A percentile compares a stretch with the other conserved stretches of the same genome.
Evolutionary conservation across 371 early-diverging fungal species (phyloP).

Genomic region (Rhizopus microsporus): DNA sequence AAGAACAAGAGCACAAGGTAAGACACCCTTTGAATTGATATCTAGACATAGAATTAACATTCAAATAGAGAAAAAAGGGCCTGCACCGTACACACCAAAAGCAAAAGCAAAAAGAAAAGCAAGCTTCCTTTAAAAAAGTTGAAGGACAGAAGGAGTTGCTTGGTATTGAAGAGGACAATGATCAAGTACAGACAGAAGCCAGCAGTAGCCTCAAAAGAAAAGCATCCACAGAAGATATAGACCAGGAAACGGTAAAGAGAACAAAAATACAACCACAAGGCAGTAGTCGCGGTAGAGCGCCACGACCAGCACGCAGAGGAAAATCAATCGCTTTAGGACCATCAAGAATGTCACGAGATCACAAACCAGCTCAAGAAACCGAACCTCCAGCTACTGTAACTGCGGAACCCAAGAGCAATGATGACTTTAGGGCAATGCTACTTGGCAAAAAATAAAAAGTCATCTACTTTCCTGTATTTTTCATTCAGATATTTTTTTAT

Average conservation of each 20-base stretch:
- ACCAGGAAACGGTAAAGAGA: constrained; percentile 8
- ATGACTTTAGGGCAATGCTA: constrained; percentile 46
- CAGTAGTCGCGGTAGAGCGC: not conserved
- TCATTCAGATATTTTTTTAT: too few relatives aligned
- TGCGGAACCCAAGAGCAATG: constrained; percentile 25
- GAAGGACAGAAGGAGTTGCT: not conserved
- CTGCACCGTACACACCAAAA: constrained; percentile 28
- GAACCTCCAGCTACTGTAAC: not conserved
- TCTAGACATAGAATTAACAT: constrained; percentile 2
- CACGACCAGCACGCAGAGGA: constrained; percentile 9
- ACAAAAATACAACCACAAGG: constrained; percentile 1
- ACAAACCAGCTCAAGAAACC: not conserved
- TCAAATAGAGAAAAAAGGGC: constrained; percentile 31
- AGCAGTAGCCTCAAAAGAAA: constrained; percentile 17
- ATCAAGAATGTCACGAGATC: not conserved
- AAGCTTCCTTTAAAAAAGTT: not conserved
- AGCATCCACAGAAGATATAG: constrained; percentile 1
- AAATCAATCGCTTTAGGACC: constrained; percentile 4
- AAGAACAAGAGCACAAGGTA: constrained; percentile 10
- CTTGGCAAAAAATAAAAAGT: constrained; percentile 25
- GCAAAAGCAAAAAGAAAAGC: constrained; percentile 12
- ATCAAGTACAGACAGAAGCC: not conserved
- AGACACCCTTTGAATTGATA: not conserved
- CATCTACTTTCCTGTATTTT: too few relatives aligned
- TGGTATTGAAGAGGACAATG: not conserved